Conservation (phyloP, 495 filamentous ascomycete genomes). For the Achaetomiella virescens region DNA sequence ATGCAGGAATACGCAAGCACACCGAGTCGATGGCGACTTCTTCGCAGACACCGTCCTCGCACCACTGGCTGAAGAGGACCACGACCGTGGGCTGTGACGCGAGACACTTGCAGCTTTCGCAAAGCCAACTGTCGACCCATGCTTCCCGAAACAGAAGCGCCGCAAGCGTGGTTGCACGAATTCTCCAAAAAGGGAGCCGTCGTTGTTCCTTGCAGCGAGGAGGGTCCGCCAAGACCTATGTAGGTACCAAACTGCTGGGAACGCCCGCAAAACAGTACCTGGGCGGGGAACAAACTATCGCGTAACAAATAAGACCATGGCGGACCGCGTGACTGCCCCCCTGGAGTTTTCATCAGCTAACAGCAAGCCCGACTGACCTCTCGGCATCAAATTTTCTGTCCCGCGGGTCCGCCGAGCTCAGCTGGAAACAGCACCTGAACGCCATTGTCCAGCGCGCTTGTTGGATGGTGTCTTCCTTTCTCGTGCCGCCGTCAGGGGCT, state of each 20-base stretch:
- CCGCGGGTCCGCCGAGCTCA: constrained; percentile 16
- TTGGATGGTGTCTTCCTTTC: neutral
- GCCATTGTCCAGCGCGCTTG: constrained; percentile 9
- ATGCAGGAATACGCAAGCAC: neutral
- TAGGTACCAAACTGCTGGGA: constrained; percentile 12
- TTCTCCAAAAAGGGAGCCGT: constrained; percentile 10
- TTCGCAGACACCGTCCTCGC: neutral
- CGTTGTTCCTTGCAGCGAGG: constrained; percentile 26
- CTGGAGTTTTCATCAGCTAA: constrained; percentile 34
- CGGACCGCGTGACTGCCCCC: constrained; percentile 28
- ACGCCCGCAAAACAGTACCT: constrained; percentile 14
- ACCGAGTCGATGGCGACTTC: neutral
- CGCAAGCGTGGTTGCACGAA: constrained; percentile 6
- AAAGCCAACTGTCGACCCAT: constrained; percentile 1
- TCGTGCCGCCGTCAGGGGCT: neutral
- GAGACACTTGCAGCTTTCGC: neutral
- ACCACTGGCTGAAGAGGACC: neutral
- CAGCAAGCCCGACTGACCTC: constrained; percentile 15
- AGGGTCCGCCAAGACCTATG: neutral
- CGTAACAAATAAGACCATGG: constrained; percentile 25
- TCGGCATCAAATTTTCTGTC: constrained; percentile 26
- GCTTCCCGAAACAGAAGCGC: neutral
- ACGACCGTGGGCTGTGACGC: neutral
- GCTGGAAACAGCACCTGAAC: constrained; percentile 12
- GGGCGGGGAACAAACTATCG: constrained; percentile 20